A percentile compares a stretch with the other conserved stretches of the same genome.
These are phyloP conservation scores for Stemphylium vesicarium DNA, from an alignment of 2,329 filamentous ascomycete species.

Conservation along the genomic window DNA sequence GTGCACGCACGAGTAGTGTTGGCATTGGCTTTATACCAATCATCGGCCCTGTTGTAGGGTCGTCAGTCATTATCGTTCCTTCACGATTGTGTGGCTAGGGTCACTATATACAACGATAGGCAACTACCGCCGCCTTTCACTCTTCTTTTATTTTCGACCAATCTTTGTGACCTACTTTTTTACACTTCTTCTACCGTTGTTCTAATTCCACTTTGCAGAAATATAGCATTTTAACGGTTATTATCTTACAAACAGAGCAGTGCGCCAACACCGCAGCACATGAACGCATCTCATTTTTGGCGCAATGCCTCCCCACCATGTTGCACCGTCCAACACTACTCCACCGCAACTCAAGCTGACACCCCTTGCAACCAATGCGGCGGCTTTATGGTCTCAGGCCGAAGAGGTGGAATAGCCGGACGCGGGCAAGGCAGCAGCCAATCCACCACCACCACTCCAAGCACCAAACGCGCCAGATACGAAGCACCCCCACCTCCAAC, in stretches of 20 bases:
- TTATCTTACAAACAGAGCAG: background rate
- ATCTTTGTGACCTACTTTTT: background rate
- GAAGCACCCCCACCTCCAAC: conserved; percentile 22
- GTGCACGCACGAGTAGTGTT: background rate
- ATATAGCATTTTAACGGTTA: too few species aligned
- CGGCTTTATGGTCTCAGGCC: conserved; percentile 28
- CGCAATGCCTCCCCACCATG: background rate
- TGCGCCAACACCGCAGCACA: background rate
- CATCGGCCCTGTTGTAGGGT: background rate
- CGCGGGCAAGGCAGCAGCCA: conserved; percentile 27
- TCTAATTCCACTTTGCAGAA: too few species aligned
- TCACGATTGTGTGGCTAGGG: background rate
- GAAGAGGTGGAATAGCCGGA: conserved; percentile 38
- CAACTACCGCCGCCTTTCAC: background rate
- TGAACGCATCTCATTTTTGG: background rate
- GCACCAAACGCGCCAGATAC: background rate
- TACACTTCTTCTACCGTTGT: background rate
- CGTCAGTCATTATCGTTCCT: background rate
- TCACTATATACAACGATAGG: background rate
- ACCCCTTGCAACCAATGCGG: conserved; percentile 25
- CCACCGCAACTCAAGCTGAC: conserved; percentile 14
- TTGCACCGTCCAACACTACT: background rate
- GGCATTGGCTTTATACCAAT: conserved; percentile 1
- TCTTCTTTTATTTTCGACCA: background rate
- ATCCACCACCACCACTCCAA: conserved; percentile 15